These are phyloP conservation scores for Cladosporium colombiae DNA, from an alignment of 2,329 filamentous ascomycete genomes.

Conservation along the genomic window DNA sequence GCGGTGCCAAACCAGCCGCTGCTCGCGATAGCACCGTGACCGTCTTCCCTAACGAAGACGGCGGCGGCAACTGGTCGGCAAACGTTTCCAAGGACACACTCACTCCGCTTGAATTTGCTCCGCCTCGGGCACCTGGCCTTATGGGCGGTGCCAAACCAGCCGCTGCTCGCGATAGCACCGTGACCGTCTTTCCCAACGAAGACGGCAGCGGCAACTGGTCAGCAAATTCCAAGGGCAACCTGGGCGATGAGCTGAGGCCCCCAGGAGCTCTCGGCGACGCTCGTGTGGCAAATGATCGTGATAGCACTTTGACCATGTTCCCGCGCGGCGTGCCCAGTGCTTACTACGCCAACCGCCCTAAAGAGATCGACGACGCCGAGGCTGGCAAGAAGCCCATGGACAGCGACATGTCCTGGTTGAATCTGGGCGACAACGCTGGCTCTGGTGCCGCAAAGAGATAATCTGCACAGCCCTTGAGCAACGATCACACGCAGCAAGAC, in stretches of 20 bases:
- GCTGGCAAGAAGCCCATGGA: constrained; percentile 51
- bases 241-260: background rate
- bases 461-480: background rate
- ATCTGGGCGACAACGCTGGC: constrained; percentile 47
- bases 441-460: background rate
- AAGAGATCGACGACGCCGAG: constrained; percentile 42
- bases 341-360: constrained; percentile 33
- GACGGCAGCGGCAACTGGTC: constrained; percentile 16
- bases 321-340: constrained; percentile 38
- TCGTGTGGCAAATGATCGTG: constrained; percentile 29
- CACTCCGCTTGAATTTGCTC: constrained; percentile 1
- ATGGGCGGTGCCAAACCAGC: constrained; percentile 51
- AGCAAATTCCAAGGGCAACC: constrained; percentile 6
- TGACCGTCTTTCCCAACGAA: constrained; percentile 30
- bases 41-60: constrained; percentile 25
- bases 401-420: constrained; percentile 77
- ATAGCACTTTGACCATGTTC: constrained; percentile 41
- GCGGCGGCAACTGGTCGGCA: constrained; percentile 16
- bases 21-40: constrained; percentile 60
- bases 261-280: constrained; percentile 7
- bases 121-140: constrained; percentile 13
- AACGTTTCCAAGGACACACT: constrained; percentile 8
- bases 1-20: constrained; percentile 52
- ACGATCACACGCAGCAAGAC: background rate
- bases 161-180: constrained; percentile 59